Percentiles rank a stretch among this genome's conserved stretches.
phyloP scores from a whole-genome alignment of 768 basidiomycete species.

The Coprinellus micaceus region DNA sequence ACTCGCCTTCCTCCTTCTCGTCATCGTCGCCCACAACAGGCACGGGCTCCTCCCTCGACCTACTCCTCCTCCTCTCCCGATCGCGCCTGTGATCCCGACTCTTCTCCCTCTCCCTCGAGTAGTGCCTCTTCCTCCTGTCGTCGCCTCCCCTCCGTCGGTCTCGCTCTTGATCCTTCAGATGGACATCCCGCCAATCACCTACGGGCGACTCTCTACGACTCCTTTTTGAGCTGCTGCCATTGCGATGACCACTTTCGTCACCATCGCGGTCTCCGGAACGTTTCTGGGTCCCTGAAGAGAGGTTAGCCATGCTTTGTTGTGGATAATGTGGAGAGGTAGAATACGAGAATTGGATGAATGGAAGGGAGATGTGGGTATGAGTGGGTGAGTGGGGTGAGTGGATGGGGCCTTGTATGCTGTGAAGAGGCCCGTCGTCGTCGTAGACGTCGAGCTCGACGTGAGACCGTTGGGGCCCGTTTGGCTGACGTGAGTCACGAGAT shows the following conservation, averaged over 20 bases:
- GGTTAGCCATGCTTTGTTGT: conserved; percentile 67
- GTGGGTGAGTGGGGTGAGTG: no score
- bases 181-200: conserved; percentile 65
- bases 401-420: no score
- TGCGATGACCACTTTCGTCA: conserved; percentile 40
- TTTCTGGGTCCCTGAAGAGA: conserved; percentile 73
- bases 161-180: conserved; percentile 43
- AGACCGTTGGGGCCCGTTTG: no score
- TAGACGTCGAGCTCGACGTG: no score
- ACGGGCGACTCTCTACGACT: background rate
- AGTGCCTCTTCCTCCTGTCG: no score
- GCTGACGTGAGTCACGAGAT: no score
- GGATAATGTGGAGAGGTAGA: conserved; percentile 10
- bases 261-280: conserved; percentile 63
- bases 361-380: no score
- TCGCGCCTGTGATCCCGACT: background rate
- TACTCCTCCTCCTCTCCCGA: conserved; percentile 25
- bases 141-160: conserved; percentile 11
- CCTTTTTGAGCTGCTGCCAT: background rate
- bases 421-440: no score
- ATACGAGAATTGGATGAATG: no score
- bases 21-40: conserved; percentile 32
- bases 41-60: conserved; percentile 20
- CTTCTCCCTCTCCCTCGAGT: conserved; percentile 15
- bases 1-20: conserved; percentile 92